Base-by-base conservation (phyloP, 768 basidiomycete genomes). In the Lanmaoa rubissima region DNA sequence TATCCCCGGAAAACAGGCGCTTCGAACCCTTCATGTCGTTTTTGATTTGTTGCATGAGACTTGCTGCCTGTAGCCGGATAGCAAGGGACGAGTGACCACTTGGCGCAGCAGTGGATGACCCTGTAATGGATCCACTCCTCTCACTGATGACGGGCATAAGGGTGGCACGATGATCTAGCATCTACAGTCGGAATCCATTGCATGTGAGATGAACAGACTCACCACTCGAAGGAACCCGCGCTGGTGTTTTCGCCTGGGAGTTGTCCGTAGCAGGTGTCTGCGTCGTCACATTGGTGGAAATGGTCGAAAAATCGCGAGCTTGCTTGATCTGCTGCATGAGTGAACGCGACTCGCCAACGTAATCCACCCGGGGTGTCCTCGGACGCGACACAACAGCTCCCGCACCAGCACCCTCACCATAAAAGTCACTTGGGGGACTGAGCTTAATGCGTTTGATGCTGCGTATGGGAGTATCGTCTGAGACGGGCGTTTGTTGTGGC, bases 11-110 rank as follows among this genome's bases (percentile, higher is more conserved):
- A 65, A 88, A 87, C 2, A 90, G 63, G 13, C 88, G 85, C 69
- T 90, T 90, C 50, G 82, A 80, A 5, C 84, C 81, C 49, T 61
- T 66, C 79, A 92, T 84, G 63, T 91, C 90, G 55, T 78, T 81
- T 71, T 87, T 88, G 61, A 94, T 92, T 61, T 92, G 89, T 26
- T 87, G 88, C 89, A 95, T 93, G 45, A 95, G 72, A 26, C 78
- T 84, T 10, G 84, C 88, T 13, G 90, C 93, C 62, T 91, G 85
- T 62, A 84, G 78, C 41, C 92, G 83, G 68, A 90, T 90, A 10
- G 80, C 81, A 21, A 84, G 76, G 9, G 89, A 86, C 0, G 87
- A 85, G 55, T 83, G 82, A 3, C 75, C 63, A 19, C 73, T 73
- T 12, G 69, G 69, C 21, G 69, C 72, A 11, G 69, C 69, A 9